Evolutionary conservation across 495 filamentous ascomycete species (phyloP).

Genomic region (Talaromyces ruber): DNA sequence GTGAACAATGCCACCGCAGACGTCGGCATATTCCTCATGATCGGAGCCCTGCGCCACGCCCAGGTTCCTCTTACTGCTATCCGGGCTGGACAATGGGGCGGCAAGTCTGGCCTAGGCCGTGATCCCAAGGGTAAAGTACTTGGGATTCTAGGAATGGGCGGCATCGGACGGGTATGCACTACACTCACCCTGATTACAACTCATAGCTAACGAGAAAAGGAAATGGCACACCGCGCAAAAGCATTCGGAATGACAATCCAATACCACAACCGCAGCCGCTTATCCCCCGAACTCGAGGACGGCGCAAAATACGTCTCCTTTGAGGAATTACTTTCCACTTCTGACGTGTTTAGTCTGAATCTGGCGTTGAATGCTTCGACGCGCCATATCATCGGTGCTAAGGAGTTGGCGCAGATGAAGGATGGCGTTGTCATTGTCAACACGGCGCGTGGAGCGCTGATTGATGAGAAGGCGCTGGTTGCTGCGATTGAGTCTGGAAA

Average conservation of each 20-base stretch:
- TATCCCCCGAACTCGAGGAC: slow-evolving; percentile 40
- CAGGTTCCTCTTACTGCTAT: slow-evolving; percentile 55
- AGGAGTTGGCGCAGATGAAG: slow-evolving; percentile 64
- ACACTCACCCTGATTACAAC: neutral
- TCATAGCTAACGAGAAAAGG: slow-evolving; percentile 22
- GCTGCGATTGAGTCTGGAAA: slow-evolving; percentile 59
- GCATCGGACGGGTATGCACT: slow-evolving; percentile 52
- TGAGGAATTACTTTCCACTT: slow-evolving; percentile 55
- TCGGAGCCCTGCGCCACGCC: slow-evolving; percentile 58
- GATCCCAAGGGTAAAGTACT: slow-evolving; percentile 66
- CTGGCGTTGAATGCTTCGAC: slow-evolving; percentile 60
- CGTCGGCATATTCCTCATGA: slow-evolving; percentile 61
- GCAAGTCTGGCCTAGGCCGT: slow-evolving; percentile 45
- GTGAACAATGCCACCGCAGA: slow-evolving; percentile 68
- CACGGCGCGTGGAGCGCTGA: slow-evolving; percentile 69
- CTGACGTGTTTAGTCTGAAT: slow-evolving; percentile 73
- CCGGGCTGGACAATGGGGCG: slow-evolving; percentile 49
- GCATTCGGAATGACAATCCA: slow-evolving; percentile 64
- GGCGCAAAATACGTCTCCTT: slow-evolving; percentile 62
- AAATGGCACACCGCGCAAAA: slow-evolving; percentile 60
- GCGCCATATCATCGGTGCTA: slow-evolving; percentile 58
- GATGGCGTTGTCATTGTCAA: slow-evolving; percentile 74
- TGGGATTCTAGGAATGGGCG: slow-evolving; percentile 81
- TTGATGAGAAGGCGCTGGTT: slow-evolving; percentile 72
- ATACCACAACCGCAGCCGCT: slow-evolving; percentile 59